These are phyloP conservation scores for Aspergillus tubingensis DNA, from an alignment of 2,329 filamentous ascomycete species.

Conservation along the genomic window DNA sequence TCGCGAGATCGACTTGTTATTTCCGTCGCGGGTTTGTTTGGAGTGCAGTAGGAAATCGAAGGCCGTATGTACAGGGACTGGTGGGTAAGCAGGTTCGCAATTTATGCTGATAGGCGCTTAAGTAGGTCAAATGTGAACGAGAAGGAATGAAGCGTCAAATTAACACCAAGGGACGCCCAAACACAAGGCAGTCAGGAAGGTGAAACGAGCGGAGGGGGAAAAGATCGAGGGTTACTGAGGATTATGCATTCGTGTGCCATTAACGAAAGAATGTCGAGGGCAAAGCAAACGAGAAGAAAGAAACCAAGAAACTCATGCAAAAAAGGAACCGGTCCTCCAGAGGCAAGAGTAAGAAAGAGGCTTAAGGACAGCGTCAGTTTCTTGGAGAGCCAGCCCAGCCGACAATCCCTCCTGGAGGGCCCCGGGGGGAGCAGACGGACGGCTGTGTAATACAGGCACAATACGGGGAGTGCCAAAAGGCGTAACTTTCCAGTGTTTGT, in stretches of 20 bases:
- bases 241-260: slow-evolving; percentile 21
- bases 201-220: slow-evolving; percentile 21
- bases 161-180: slow-evolving; percentile 8
- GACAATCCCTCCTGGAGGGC: slow-evolving; percentile 2
- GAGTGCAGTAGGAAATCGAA: slow-evolving; percentile 1
- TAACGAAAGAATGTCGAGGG: slow-evolving; percentile 18
- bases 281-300: slow-evolving; percentile 9
- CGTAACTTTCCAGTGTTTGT: background rate
- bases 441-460: background rate
- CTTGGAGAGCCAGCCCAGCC: background rate
- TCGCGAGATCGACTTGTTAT: slow-evolving; percentile 14
- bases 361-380: slow-evolving; percentile 11
- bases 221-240: slow-evolving; percentile 16
- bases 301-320: slow-evolving; percentile 16
- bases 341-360: slow-evolving; percentile 7
- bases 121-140: slow-evolving; percentile 1
- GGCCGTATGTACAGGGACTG: slow-evolving; percentile 6
- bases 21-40: background rate
- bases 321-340: slow-evolving; percentile 5
- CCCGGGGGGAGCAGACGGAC: background rate
- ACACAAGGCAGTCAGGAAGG: slow-evolving; percentile 17
- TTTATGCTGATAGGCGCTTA: slow-evolving; percentile 1
- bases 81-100: slow-evolving; percentile 1
- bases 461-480: background rate
- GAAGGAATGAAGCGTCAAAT: slow-evolving; percentile 11